These are phyloP conservation scores for Buxus sempervirens DNA, from an alignment of 164 flowering plant species.

Conservation along the genomic window DNA sequence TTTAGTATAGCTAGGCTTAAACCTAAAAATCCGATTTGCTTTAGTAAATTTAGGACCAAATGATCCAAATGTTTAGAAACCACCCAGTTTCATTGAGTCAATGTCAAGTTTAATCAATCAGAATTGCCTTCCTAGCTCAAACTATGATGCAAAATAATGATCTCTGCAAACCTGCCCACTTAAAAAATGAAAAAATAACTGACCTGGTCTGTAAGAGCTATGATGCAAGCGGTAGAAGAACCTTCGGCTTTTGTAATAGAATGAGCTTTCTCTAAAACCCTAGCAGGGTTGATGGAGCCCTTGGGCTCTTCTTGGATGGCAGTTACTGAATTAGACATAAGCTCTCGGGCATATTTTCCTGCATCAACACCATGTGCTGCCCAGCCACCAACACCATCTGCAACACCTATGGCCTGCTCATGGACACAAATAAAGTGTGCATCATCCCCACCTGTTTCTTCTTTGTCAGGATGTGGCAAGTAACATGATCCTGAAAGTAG, in stretches of 20 bases:
- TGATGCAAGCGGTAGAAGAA: slow-evolving; percentile 85
- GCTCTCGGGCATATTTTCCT: slow-evolving; percentile 55
- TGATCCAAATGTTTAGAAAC: no score
- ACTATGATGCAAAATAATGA: no score
- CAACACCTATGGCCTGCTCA: slow-evolving; percentile 63
- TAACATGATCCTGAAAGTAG: slow-evolving; percentile 61
- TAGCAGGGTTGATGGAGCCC: slow-evolving; percentile 55
- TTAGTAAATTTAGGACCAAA: no score
- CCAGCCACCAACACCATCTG: slow-evolving; percentile 90
- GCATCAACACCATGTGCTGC: slow-evolving; percentile 68
- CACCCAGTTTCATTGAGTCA: no score
- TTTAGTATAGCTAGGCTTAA: no score
- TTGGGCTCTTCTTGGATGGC: slow-evolving; percentile 63
- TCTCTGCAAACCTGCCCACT: no score
- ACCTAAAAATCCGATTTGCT: no score
- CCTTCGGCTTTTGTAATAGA: slow-evolving; percentile 58
- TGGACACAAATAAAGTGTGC: slow-evolving; percentile 68
- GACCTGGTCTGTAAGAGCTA: slow-evolving; percentile 63
- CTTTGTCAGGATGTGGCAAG: slow-evolving; percentile 70
- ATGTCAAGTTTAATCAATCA: no score
- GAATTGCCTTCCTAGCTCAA: no score
- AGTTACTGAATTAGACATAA: slow-evolving; percentile 57
- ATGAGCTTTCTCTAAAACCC: slow-evolving; percentile 75
- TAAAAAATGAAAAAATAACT: slow-evolving; percentile 1
- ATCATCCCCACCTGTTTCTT: slow-evolving; percentile 68